Conservation (phyloP, 1,139 yeast species). For the Suhomyces chickasaworum region DNA sequence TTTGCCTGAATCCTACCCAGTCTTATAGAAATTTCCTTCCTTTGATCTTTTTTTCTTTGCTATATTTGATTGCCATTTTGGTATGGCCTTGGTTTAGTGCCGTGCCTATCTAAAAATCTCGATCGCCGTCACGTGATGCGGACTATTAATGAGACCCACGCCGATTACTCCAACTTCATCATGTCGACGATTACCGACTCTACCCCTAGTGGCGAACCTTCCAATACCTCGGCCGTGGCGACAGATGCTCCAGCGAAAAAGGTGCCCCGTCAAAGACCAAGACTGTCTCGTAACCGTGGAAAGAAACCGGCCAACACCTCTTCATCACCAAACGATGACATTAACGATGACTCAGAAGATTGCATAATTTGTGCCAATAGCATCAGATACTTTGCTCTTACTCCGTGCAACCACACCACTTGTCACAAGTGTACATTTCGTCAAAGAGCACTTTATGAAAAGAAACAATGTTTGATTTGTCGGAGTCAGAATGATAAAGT, state of each 20-base stretch:
- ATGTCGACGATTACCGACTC: neutral
- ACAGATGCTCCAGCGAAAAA: neutral
- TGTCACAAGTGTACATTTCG: constrained; percentile 85
- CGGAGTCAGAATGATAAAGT: constrained; percentile 65
- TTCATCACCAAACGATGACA: constrained; percentile 27
- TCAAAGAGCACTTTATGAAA: constrained; percentile 77
- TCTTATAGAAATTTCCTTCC: too few species aligned
- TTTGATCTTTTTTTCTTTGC: too few species aligned
- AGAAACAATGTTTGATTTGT: constrained; percentile 78
- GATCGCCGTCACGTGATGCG: neutral
- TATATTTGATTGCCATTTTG: too few species aligned
- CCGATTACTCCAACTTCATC: neutral
- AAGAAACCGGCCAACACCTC: neutral
- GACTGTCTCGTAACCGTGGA: constrained; percentile 15
- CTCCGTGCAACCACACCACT: constrained; percentile 83
- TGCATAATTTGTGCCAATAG: constrained; percentile 87
- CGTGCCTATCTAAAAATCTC: too few species aligned
- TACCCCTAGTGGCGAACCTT: neutral
- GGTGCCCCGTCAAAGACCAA: neutral
- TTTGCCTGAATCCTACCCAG: too few species aligned
- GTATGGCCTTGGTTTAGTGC: neutral
- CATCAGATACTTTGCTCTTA: constrained; percentile 61
- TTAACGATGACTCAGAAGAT: constrained; percentile 34
- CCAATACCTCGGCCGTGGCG: neutral
- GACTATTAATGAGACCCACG: neutral